Evolutionary conservation across 306 rosid species (phyloP), one percentile per base, ranked within the genome.

Genomic region (Purshia tridentata): DNA sequence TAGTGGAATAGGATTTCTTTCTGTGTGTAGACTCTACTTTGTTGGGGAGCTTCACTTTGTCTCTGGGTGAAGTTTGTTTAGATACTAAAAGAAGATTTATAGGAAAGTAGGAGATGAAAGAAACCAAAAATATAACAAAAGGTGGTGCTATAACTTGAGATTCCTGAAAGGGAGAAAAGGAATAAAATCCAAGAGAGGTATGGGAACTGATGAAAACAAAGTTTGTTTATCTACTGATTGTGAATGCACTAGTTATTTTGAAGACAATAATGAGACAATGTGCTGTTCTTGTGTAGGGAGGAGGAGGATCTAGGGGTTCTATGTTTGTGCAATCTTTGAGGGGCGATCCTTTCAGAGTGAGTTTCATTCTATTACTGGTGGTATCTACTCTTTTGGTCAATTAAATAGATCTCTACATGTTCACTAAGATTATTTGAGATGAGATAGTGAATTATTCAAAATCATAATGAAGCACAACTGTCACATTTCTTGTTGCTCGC

Each of bases 311-410:
- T 22, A 89, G 88, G 68, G 86, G 84, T 77, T 85, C 91, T 62
- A 87, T 91, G 91, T 91, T 82, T 82, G 97, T 91, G 76, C 92
- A 87, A 81, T 91, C 97, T 84, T 76, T 91, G 89, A 89, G 97
- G 84, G 95, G 91, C n/a, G 95, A 91, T 87, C 97, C 95, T 70
- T 87, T 85, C 79, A 81, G 90, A 77, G 95, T 91, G 82, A 82
- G 92, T 77, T 86, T 66, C 72, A 57, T 39, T 61, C 57, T 54
- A 78, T 76, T 77, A 22, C 42, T n/a, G n/a, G n/a, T n/a, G n/a
- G n/a, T n/a, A n/a, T n/a, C n/a, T n/a, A n/a, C n/a, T n/a, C n/a
- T n/a, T n/a, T n/a, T n/a, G n/a, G n/a, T n/a, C n/a, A n/a, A n/a
- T n/a, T n/a, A n/a, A n/a, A n/a, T n/a, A n/a, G n/a, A n/a, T n/a